phyloP scores from a whole-genome alignment of 441 rosid genomes.

The California macrophylla region DNA sequence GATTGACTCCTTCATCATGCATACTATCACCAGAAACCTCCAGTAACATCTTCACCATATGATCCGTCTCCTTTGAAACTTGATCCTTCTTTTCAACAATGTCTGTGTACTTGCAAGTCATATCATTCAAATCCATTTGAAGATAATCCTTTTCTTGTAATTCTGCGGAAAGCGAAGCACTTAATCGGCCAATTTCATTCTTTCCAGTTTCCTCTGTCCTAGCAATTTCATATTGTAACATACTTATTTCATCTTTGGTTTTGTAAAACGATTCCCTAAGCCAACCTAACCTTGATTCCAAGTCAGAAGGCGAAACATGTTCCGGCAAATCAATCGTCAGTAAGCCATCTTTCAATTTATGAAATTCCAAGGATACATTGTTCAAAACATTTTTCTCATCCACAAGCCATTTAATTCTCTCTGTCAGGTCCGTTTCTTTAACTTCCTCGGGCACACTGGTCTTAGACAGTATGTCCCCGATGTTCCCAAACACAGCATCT shows the following conservation, averaged over 20 bases:
- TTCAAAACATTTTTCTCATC: conserved; percentile 52
- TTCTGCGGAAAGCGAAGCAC: conserved; percentile 46
- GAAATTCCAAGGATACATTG: conserved; percentile 37
- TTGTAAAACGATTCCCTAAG: conserved; percentile 49
- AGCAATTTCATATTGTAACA: conserved; percentile 40
- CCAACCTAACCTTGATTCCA: conserved; percentile 56
- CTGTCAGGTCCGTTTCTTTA: conserved; percentile 10
- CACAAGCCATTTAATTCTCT: conserved; percentile 51
- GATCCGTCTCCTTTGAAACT: conserved; percentile 48
- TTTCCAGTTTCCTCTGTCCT: conserved; percentile 34
- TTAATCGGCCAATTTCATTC: conserved; percentile 44
- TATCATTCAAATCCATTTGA: conserved; percentile 38
- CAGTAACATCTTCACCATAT: conserved; percentile 41
- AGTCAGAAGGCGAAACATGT: conserved; percentile 38
- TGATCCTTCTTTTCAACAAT: conserved; percentile 34
- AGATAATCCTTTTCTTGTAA: conserved; percentile 53
- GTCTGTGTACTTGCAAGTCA: conserved; percentile 34
- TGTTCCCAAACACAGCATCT: conserved; percentile 1
- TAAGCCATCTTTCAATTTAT: conserved; percentile 47
- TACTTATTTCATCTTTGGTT: conserved; percentile 41
- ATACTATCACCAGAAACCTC: conserved; percentile 46
- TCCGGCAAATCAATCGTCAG: conserved; percentile 54
- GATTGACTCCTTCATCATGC: conserved; percentile 24
- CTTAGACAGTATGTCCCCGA: background rate
- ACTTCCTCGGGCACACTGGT: background rate